Percentiles rank a stretch among this genome's conserved stretches.
These are phyloP conservation scores for Paspalum vaginatum DNA, from an alignment of 176 grass and related monocot species.

Conservation along the genomic window DNA sequence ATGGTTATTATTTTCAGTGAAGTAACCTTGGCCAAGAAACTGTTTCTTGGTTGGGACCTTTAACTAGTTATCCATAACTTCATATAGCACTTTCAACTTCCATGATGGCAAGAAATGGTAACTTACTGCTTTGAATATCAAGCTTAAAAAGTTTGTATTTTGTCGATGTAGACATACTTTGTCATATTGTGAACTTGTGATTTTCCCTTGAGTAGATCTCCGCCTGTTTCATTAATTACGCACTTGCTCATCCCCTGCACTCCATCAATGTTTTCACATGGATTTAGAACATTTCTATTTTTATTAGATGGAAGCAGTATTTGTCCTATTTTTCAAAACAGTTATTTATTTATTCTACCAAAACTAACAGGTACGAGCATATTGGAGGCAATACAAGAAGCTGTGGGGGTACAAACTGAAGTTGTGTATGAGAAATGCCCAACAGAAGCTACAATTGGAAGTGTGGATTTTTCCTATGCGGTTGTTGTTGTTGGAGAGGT, in stretches of 20 bases:
- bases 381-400: conserved; percentile 73
- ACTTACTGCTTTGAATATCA: conserved; percentile 5
- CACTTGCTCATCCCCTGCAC: neutral
- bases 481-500: conserved; percentile 81
- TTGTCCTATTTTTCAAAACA: neutral
- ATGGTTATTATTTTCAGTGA: neutral
- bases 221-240: neutral
- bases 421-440: conserved; percentile 63
- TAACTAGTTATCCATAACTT: neutral
- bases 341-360: conserved; percentile 25
- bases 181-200: neutral
- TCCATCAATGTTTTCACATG: neutral
- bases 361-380: conserved; percentile 71
- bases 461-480: conserved; percentile 60
- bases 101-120: neutral
- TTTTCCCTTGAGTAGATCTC: neutral
- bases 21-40: neutral
- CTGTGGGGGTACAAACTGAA: conserved; percentile 61
- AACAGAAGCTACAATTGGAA: conserved; percentile 55
- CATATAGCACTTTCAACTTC: neutral
- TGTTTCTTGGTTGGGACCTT: neutral
- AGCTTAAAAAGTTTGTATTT: conserved; percentile 16
- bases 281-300: neutral
- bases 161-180: neutral
- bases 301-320: conserved; percentile 24